A percentile compares a stretch with the other conserved stretches of the same genome.
Conservation (phyloP, 1,284 basidiomycete genomes). For the Kalmanozyma brasiliensis region DNA sequence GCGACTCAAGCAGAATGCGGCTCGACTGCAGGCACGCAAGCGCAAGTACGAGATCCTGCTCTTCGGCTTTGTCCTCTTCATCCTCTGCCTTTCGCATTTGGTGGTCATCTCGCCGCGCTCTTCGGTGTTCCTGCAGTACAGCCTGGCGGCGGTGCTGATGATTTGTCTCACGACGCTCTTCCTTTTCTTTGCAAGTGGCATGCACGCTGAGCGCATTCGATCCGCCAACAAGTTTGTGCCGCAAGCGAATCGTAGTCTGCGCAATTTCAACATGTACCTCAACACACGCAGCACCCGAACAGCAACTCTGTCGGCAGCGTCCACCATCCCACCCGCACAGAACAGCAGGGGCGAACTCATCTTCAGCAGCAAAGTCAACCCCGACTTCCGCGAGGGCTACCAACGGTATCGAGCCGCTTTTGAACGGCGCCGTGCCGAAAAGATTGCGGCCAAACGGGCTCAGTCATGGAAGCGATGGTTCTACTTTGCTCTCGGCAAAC, state of each 20-base stretch:
- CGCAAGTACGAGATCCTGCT: conserved; percentile 77
- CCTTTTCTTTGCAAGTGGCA: conserved; percentile 94
- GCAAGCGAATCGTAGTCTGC: conserved; percentile 89
- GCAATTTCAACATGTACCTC: conserved; percentile 95
- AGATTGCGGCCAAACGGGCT: conserved; percentile 52
- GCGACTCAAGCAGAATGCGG: conserved; percentile 90
- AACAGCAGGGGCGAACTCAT: conserved; percentile 96
- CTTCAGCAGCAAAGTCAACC: conserved; percentile 87
- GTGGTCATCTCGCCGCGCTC: conserved; percentile 72
- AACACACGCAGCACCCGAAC: conserved; percentile 78
- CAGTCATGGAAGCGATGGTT: conserved; percentile 47
- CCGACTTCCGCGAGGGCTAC: conserved; percentile 86
- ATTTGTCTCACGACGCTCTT: conserved; percentile 78
- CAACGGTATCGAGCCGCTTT: conserved; percentile 92
- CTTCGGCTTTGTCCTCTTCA: conserved; percentile 72
- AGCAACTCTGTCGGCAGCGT: conserved; percentile 28
- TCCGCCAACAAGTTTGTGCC: conserved; percentile 98
- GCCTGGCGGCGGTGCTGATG: conserved; percentile 54
- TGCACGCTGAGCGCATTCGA: conserved; percentile 94
- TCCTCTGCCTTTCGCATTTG: conserved; percentile 78
- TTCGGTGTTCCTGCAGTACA: conserved; percentile 52
- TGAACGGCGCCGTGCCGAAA: conserved; percentile 81
- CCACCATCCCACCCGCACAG: conserved; percentile 84
- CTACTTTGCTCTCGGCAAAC: conserved; percentile 23
- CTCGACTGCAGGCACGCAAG: conserved; percentile 81